These are phyloP conservation scores for Gigaspora rosea DNA, from an alignment of 192 early-diverging fungal species.

Conservation along the genomic window DNA sequence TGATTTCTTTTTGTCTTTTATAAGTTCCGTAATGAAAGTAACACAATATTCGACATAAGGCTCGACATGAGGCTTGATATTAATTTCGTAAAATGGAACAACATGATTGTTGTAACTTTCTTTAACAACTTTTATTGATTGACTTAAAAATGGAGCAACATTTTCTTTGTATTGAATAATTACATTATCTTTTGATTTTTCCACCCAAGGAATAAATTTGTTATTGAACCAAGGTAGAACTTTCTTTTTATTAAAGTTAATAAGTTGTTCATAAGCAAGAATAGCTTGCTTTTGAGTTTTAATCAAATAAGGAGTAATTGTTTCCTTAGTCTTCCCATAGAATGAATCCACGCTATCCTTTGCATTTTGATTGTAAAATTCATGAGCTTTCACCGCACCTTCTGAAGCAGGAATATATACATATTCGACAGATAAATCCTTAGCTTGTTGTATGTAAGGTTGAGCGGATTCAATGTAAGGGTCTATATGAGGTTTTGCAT, in stretches of 20 bases:
- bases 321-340: not conserved
- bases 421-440: constrained; percentile 4
- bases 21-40: not conserved
- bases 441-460: not conserved
- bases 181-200: not conserved
- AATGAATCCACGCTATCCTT: constrained; percentile 13
- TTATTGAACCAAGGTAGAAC: constrained; percentile 5
- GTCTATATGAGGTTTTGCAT: constrained; percentile 2
- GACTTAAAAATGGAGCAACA: not conserved
- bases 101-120: not conserved
- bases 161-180: not conserved
- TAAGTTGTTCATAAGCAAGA: not conserved
- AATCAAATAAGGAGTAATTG: not conserved
- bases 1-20: not conserved
- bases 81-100: not conserved
- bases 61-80: not conserved
- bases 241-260: not conserved
- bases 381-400: not conserved
- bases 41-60: not conserved
- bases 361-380: constrained; percentile 11
- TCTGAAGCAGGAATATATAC: not conserved
- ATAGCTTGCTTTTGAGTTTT: not conserved
- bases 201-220: not conserved
- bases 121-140: not conserved
- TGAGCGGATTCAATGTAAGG: not conserved